Percentiles rank a stretch among this genome's conserved stretches.
phyloP scores from a whole-genome alignment of 116 monocot genomes.

The Posidonia oceanica region DNA sequence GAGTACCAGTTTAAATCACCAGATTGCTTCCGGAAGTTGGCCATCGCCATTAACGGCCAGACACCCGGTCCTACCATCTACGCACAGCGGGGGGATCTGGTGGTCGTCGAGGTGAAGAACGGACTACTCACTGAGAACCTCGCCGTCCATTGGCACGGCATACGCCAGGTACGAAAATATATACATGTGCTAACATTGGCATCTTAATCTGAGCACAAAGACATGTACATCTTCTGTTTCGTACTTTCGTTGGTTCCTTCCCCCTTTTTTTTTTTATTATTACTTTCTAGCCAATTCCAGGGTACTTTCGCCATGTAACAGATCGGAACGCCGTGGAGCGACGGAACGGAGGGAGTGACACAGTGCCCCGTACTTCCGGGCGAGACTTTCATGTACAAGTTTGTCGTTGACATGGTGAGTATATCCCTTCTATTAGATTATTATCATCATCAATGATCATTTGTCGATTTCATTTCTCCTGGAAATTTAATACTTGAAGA shows the following conservation, averaged over 20 bases:
- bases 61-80: constrained; percentile 56
- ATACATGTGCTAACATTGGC: neutral
- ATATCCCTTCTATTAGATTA: neutral
- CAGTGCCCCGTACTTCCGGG: constrained; percentile 74
- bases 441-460: too few relatives aligned
- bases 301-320: neutral
- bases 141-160: constrained; percentile 74
- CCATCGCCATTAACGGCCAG: constrained; percentile 37
- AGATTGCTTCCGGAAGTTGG: constrained; percentile 45
- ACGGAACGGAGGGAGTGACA: constrained; percentile 57
- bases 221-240: too few relatives aligned
- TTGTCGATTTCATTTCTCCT: too few relatives aligned
- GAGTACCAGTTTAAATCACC: constrained; percentile 42
- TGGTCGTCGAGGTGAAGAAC: constrained; percentile 42
- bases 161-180: constrained; percentile 39
- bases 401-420: constrained; percentile 51
- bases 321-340: constrained; percentile 78
- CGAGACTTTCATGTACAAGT: constrained; percentile 54
- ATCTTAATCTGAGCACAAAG: too few relatives aligned
- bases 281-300: neutral
- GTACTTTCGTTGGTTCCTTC: too few relatives aligned
- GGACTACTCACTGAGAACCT: constrained; percentile 35
- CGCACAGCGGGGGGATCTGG: constrained; percentile 46
- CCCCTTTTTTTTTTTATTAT: neutral
- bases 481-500: too few relatives aligned